Base-by-base conservation (phyloP, 2,329 filamentous ascomycete genomes). In the Stachybotrys elegans region DNA sequence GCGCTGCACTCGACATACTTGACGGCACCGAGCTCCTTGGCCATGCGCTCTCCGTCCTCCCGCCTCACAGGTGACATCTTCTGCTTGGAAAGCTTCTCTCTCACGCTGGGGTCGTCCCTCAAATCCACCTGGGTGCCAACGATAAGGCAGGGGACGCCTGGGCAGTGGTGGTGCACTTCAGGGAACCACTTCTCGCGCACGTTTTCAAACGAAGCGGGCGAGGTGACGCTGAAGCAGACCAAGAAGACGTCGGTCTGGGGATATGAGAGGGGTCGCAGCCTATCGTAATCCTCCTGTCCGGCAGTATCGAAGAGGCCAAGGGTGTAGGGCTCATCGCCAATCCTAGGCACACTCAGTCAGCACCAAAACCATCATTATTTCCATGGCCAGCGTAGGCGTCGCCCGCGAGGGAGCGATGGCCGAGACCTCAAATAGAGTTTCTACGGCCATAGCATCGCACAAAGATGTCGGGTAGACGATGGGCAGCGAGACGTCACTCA, bases 1-100 rank as follows among this genome's bases (percentile, higher is more conserved):
- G 93, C 93, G 63, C 91, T 96, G 75, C 93, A 98, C 73, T 98
- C 93, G 52, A 97, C 93, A 59, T 98, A 98, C 76, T 96, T 97
- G 58, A 98, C 89, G 5, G 93, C 93, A 49, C 90, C 90, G n/a
- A 97, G 73, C 51, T 97, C 92, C 74, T 92, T 95, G 3, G 93
- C 92, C 89, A 97, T 96, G 56, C 83, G 78, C 68, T 97, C 92
- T 43, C 93, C 93, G 54, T 96, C 91, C 67, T 95, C 90, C 67
- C 87, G 90, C 63, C 83, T 81, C 48, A 98, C 91, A 3, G 92
- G 92, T 44, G 81, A 75, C 92, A 97, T 96, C 75, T 95, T 95
- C 70, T 97, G 92, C 72, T 95, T 95, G 38, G 85, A 73, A 46
- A 97, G 77, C 75, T 98, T 97, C 57, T 96, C 91, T 53, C 84